Base-by-base conservation (phyloP, 2,329 filamentous ascomycete species). In the Eutypa lata region DNA sequence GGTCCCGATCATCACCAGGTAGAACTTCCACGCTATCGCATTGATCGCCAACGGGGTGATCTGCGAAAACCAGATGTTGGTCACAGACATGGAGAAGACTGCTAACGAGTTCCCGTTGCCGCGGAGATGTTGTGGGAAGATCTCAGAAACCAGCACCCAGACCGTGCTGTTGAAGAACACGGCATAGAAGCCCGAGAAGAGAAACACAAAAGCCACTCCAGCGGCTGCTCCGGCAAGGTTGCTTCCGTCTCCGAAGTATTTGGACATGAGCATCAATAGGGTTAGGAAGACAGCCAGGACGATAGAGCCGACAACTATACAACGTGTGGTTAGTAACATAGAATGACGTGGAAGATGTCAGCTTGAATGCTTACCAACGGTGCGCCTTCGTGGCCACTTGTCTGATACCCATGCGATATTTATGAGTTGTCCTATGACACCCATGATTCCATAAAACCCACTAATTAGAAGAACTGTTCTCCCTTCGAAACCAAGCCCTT, bases 401-500 rank as follows among this genome's bases (percentile, higher is more conserved):
- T 70, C 67, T 0, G 65, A 58, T 0, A 69, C 62, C 21, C 60
- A 54, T 37, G 64, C 50, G 8, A 69, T 48, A 47, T 66, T 65
- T 35, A 69, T 62, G 10, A 64, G 53, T 38, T 67, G 65, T 1
- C 66, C 66, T 2, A 66, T 53, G 11, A 69, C 49, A 0, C 61
- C 66, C 65, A 68, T 70, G 21, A 69, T 59, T 8, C 68, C 68
- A n/a, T 71, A 70, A 18, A 73, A 73, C 11, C 75, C 78, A 49
- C 75, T 75, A 24, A 77, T 78, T 16, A 80, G 66, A 3, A 79
- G 67, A 22, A 76, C 71, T 6, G 72, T 71, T 54, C 72, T 72
- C 61, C 76, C 76, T 51, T 76, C 73, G 21, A 78, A 75, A 57
- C 74, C 76, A 49, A 80, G 69, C 21, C 74, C 70, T 54, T 73